A percentile compares a stretch with the other conserved stretches of the same genome.
Evolutionary conservation across 2,329 filamentous ascomycete genomes (phyloP).

Genomic region (Phaeosphaeria sp.): DNA sequence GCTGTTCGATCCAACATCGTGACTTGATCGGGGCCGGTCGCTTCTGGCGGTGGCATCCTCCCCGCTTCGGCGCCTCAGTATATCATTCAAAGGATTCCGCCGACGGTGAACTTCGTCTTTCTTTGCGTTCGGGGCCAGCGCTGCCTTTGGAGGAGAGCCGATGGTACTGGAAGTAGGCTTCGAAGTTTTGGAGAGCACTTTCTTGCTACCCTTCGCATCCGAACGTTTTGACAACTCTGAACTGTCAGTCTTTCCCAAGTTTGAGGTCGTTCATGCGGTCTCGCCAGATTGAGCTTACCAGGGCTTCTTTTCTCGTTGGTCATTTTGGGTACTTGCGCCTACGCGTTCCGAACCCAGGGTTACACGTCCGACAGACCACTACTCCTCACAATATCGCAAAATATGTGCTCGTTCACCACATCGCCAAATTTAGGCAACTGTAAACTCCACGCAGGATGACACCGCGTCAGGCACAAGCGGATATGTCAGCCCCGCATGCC

Average conservation of each 20-base stretch:
- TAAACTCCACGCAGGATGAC: conserved; percentile 6
- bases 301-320: conserved; percentile 38
- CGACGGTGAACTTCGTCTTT: conserved; percentile 41
- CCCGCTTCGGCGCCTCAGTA: conserved; percentile 23
- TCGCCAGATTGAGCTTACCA: conserved; percentile 24
- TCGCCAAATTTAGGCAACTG: background rate
- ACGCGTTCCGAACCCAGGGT: conserved; percentile 20
- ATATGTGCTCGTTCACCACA: background rate
- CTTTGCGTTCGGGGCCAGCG: conserved; percentile 32
- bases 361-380: conserved; percentile 16
- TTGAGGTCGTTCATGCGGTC: background rate
- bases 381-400: background rate
- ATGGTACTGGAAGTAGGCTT: conserved; percentile 30
- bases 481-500: conserved; percentile 2
- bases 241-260: background rate
- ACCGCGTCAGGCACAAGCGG: conserved; percentile 1
- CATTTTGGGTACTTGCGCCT: conserved; percentile 24
- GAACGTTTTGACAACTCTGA: conserved; percentile 21
- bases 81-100: conserved; percentile 41
- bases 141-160: conserved; percentile 40
- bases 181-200: conserved; percentile 28
- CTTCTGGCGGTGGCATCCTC: conserved; percentile 2
- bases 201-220: conserved; percentile 33
- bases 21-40: background rate
- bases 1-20: conserved; percentile 7